phyloP scores from a whole-genome alignment of 257 asterid genomes.

The Solanum chiquidenum region DNA sequence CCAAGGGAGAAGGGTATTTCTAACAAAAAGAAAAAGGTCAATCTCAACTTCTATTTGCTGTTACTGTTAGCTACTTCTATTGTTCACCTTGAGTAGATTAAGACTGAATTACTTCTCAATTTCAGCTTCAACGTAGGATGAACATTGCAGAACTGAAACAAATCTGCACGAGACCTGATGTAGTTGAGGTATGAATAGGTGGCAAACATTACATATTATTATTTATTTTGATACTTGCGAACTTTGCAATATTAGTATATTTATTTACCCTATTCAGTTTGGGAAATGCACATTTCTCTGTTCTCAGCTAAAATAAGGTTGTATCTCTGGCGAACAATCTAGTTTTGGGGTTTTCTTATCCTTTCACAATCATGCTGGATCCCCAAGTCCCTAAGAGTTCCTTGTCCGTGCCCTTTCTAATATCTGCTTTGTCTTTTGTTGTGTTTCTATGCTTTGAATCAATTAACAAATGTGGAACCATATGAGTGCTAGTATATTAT shows the following conservation, averaged over 20 bases:
- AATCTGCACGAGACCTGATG: conserved; percentile 72
- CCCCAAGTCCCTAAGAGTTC: background rate
- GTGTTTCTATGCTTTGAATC: background rate
- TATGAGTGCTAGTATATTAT: background rate
- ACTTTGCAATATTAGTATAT: background rate
- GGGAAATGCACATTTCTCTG: background rate
- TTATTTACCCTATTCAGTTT: background rate
- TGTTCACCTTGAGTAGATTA: background rate
- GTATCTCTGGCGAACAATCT: background rate
- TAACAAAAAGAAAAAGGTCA: conserved; percentile 92
- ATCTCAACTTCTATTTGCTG: background rate
- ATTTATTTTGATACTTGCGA: background rate
- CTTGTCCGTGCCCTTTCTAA: background rate
- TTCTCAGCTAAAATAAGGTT: background rate
- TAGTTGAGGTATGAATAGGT: conserved; percentile 62
- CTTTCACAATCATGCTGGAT: background rate
- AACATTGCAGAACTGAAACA: conserved; percentile 90
- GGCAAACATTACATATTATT: background rate
- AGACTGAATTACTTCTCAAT: conserved; percentile 4
- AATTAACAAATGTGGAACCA: background rate
- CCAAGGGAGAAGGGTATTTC: conserved; percentile 75
- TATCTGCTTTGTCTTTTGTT: background rate
- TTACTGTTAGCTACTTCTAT: background rate
- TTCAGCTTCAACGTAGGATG: conserved; percentile 88
- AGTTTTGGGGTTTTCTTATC: background rate